Conservation (phyloP, 2,329 filamentous ascomycete species). For the Fusarium sp. region DNA sequence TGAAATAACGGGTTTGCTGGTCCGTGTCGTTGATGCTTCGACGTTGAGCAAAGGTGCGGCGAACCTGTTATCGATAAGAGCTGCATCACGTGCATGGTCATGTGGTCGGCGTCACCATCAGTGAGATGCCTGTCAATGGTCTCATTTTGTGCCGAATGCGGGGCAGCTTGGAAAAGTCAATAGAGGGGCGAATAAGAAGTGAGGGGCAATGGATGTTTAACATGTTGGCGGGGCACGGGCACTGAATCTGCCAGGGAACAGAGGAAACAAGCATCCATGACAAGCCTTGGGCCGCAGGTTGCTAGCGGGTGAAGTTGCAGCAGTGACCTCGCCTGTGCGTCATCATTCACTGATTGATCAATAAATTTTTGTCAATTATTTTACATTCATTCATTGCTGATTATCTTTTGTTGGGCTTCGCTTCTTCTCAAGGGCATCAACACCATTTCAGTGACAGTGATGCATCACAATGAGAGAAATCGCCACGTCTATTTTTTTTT, state of each 20-base stretch:
- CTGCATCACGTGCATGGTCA: slow-evolving; percentile 33
- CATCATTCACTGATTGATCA: slow-evolving; percentile 24
- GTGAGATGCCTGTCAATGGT: not conserved
- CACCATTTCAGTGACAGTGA: slow-evolving; percentile 23
- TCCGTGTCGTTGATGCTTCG: slow-evolving; percentile 41
- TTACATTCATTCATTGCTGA: slow-evolving; percentile 4
- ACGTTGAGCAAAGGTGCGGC: slow-evolving; percentile 36
- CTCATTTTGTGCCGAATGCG: slow-evolving; percentile 29
- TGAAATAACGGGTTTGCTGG: slow-evolving; percentile 30
- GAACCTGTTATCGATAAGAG: slow-evolving; percentile 39
- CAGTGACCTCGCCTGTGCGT: slow-evolving; percentile 38
- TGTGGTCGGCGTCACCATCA: slow-evolving; percentile 32
- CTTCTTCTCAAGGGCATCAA: slow-evolving; percentile 27
- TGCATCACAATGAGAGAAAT: slow-evolving; percentile 33
- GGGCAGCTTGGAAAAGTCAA: slow-evolving; percentile 36
- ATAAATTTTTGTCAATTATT: slow-evolving; percentile 11
- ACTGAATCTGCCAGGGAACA: slow-evolving; percentile 19
- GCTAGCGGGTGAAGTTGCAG: slow-evolving; percentile 34
- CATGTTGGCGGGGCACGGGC: slow-evolving; percentile 39
- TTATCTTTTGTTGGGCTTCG: slow-evolving; percentile 19
- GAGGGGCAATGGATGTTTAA: slow-evolving; percentile 38
- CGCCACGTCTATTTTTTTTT: slow-evolving; percentile 36
- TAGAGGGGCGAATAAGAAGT: slow-evolving; percentile 41
- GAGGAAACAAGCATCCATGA: slow-evolving; percentile 36
- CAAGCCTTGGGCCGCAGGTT: slow-evolving; percentile 31